Evolutionary conservation across 2,329 filamentous ascomycete genomes (phyloP).

Genomic region (Neofusicoccum cordaticola): DNA sequence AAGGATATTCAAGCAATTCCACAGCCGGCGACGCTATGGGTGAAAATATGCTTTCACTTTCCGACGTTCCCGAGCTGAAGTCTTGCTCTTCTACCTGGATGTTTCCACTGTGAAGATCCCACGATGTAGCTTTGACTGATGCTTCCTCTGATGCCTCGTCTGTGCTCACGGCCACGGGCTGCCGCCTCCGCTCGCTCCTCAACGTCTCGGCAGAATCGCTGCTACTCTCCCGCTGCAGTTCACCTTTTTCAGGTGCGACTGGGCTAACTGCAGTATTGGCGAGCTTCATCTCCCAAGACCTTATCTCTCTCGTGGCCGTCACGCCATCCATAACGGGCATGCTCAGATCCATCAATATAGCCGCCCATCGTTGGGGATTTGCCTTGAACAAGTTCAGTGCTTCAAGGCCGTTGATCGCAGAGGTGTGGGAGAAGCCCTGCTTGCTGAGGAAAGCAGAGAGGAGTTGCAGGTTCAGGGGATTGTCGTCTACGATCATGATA

Average conservation of each 20-base stretch:
- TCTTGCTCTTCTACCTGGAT: too few relatives aligned
- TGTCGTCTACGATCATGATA: conserved; percentile 40
- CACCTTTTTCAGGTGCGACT: not conserved
- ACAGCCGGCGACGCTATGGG: too few relatives aligned
- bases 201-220: not conserved
- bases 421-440: conserved; percentile 29
- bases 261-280: not conserved
- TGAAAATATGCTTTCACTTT: too few relatives aligned
- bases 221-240: not conserved
- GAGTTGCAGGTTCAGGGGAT: conserved; percentile 38
- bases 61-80: too few relatives aligned
- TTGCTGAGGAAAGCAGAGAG: conserved; percentile 36
- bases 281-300: not conserved
- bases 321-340: conserved; percentile 57
- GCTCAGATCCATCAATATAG: conserved; percentile 49
- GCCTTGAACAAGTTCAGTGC: conserved; percentile 32
- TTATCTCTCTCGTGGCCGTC: conserved; percentile 49
- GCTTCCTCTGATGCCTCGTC: not conserved
- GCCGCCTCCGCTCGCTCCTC: not conserved
- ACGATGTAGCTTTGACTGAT: not conserved
- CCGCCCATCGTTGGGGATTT: conserved; percentile 21
- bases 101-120: too few relatives aligned
- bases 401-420: conserved; percentile 36
- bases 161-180: not conserved
- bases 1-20: not conserved